These are phyloP conservation scores for Talaromyces funiculosus DNA, from an alignment of 2,329 filamentous ascomycete species.

Conservation along the genomic window DNA sequence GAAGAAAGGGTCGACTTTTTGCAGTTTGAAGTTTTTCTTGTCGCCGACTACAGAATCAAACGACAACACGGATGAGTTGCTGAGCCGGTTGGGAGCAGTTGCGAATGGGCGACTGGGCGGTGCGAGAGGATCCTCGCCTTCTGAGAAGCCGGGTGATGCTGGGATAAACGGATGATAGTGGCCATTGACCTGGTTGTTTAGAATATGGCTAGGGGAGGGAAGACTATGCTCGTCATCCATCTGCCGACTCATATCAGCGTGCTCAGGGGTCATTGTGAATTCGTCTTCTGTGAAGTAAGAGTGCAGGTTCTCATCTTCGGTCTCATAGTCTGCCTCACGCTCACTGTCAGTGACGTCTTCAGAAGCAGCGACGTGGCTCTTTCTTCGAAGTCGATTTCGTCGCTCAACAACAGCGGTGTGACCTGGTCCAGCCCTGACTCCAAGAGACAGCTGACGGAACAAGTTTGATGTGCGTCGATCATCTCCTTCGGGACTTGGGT, in stretches of 20 bases:
- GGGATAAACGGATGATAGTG: slow-evolving; percentile 17
- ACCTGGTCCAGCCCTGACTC: slow-evolving; percentile 37
- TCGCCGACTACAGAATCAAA: slow-evolving; percentile 55
- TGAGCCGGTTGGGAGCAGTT: slow-evolving; percentile 29
- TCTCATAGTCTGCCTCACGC: slow-evolving; percentile 35
- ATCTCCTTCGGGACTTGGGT: slow-evolving; percentile 29
- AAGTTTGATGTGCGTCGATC: slow-evolving; percentile 28
- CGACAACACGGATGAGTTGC: slow-evolving; percentile 47
- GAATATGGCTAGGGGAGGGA: slow-evolving; percentile 1
- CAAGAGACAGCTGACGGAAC: slow-evolving; percentile 34
- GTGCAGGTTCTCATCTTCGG: slow-evolving; percentile 24
- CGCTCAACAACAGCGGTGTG: slow-evolving; percentile 20
- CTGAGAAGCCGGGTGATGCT: slow-evolving; percentile 24
- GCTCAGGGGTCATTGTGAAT: slow-evolving; percentile 32
- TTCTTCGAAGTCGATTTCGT: slow-evolving; percentile 10
- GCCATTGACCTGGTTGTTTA: not conserved
- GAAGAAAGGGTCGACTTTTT: slow-evolving; percentile 64
- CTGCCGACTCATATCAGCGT: slow-evolving; percentile 27
- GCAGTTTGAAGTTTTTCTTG: slow-evolving; percentile 57
- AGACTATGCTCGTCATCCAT: slow-evolving; percentile 17
- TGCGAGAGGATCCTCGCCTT: slow-evolving; percentile 29
- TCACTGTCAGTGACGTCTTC: slow-evolving; percentile 26
- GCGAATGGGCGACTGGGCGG: slow-evolving; percentile 26
- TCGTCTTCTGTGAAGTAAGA: slow-evolving; percentile 35
- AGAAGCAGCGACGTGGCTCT: slow-evolving; percentile 6